Base-by-base conservation (phyloP, 176 grass and related monocot genomes). In the Urochloa ruziziensis region DNA sequence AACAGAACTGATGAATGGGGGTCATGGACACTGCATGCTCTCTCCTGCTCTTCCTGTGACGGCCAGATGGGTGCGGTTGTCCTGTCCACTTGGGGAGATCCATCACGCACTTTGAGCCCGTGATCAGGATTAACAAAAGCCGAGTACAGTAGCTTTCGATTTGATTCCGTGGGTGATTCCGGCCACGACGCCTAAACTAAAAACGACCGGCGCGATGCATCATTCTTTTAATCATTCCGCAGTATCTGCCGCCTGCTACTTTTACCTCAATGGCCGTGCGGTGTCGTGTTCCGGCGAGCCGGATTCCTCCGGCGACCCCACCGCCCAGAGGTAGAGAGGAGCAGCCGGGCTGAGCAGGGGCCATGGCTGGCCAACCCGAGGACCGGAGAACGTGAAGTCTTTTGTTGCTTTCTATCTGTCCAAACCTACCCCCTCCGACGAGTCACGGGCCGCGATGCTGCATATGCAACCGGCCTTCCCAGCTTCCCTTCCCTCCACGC, bases 341-440 rank as follows among this genome's bases (percentile, higher is more conserved):
- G 15, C 10, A 14, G 63, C 16, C 16, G 2, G 42, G 10, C 0
- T 9, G 10, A 21, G 63, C 8, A 23, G 2, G 0, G 24, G 68
- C 24, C 68, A 47, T 51, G 70, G 42, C 43, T 19, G 48, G 72
- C 80, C 70, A 39, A 71, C 35, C 27, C 67, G 25, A 56, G 51
- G 32, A 82, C 74, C 73, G 56, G 67, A 85, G 86, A 93, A 93
- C 91, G 94, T 96, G 94, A 96, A 12, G 40, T 61, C 68, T 32
- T 96, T 93, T 88, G 88, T 88, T 93, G 67, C 83, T 89, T 93
- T 85, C 86, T 57, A 6, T 85, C 42, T 83, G 88, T 82, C 91
- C 94, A 91, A 86, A 86, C 83, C 76, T 77, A 72, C 43, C 72
- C 80, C 67, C 32, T 30, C 10, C 8, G 10, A 18, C 62, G 62